Percentiles rank a stretch among this genome's conserved stretches.
Evolutionary conservation across 208 protist genomes (phyloP).

Genomic region (Crithidia expoeki): DNA sequence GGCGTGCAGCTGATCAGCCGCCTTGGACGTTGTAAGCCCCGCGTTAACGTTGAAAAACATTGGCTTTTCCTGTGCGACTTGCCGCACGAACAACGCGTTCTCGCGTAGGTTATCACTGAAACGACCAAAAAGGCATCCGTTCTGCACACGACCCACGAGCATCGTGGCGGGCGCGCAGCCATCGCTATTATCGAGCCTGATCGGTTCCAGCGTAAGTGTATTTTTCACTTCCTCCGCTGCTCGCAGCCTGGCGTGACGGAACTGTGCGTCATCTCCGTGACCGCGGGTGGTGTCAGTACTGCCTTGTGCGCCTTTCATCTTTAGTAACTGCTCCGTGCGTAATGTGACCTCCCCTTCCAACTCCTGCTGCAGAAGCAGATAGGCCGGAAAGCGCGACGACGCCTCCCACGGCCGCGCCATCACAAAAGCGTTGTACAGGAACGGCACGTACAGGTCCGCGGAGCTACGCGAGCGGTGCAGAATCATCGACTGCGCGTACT

Average conservation of each 20-base stretch:
- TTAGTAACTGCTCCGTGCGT: not conserved
- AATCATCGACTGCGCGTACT: constrained; percentile 39
- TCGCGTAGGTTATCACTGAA: constrained; percentile 31
- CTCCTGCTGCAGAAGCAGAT: constrained; percentile 30
- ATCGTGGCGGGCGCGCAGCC: constrained; percentile 50
- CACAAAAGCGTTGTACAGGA: constrained; percentile 70
- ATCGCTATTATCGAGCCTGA: constrained; percentile 51
- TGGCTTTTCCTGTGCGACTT: constrained; percentile 20
- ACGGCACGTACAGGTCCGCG: constrained; percentile 53
- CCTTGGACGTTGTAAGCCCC: constrained; percentile 12
- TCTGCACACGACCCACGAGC: constrained; percentile 16
- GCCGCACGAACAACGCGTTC: constrained; percentile 18
- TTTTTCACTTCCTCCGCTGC: not conserved
- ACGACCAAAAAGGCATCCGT: constrained; percentile 31
- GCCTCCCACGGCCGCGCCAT: constrained; percentile 65
- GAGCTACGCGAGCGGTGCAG: constrained; percentile 33
- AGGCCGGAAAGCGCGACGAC: constrained; percentile 49
- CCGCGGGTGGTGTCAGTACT: not conserved
- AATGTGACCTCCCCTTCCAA: not conserved
- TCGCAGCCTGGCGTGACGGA: not conserved
- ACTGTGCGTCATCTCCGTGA: not conserved
- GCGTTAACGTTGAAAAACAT: constrained; percentile 60
- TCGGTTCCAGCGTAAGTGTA: not conserved
- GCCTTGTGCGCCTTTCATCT: not conserved
- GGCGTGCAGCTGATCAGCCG: constrained; percentile 22